Conservation (phyloP, 2,329 filamentous ascomycete species). For the Elsinoe batatas region DNA sequence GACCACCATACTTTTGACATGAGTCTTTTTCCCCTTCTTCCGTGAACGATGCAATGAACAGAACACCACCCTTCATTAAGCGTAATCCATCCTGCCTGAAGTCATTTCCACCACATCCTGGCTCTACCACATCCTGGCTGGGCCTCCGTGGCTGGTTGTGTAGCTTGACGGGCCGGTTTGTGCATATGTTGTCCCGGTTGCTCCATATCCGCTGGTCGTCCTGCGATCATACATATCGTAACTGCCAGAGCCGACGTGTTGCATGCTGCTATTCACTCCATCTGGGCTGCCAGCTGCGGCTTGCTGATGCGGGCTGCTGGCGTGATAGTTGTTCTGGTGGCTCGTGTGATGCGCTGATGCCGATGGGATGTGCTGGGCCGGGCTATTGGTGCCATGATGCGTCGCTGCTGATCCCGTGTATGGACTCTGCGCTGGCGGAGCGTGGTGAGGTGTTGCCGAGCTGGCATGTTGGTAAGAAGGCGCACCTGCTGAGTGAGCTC, state of each 20-base stretch:
- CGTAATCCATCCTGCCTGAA: background rate
- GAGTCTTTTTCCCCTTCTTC: background rate
- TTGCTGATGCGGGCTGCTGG: background rate
- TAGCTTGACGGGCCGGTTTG: background rate
- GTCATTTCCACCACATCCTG: background rate
- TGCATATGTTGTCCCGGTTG: background rate
- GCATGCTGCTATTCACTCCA: background rate
- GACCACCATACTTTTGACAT: conserved; percentile 8
- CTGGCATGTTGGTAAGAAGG: conserved; percentile 16
- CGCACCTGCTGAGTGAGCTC: conserved; percentile 19
- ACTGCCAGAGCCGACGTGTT: background rate
- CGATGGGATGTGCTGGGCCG: background rate
- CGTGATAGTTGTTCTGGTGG: background rate
- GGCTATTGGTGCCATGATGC: background rate
- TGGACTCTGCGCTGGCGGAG: background rate
- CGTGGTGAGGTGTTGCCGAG: conserved; percentile 2
- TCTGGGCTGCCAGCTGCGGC: background rate
- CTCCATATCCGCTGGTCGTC: background rate
- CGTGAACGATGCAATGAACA: background rate
- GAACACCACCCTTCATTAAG: background rate
- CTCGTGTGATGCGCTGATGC: background rate
- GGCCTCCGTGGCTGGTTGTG: background rate
- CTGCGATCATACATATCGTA: conserved; percentile 1
- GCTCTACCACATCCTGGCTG: background rate
- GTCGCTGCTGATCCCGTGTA: background rate